Evolutionary conservation across 257 asterid species (phyloP).

Genomic region (Datura wrightii): DNA sequence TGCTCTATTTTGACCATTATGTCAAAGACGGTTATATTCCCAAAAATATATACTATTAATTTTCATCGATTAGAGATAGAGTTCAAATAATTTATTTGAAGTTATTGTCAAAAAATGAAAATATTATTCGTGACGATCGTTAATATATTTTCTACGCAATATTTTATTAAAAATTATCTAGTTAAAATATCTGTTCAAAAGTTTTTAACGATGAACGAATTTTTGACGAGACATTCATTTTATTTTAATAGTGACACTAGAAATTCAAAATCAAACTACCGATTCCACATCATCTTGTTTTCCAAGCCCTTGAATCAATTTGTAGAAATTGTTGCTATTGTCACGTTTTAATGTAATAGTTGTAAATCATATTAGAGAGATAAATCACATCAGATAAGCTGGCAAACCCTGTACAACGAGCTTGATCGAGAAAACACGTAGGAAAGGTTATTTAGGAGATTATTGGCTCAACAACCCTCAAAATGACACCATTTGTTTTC

Average conservation of each 20-base stretch:
- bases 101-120: neutral
- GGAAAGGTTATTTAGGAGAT: neutral
- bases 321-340: neutral
- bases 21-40: neutral
- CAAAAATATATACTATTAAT: neutral
- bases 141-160: neutral
- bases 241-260: neutral
- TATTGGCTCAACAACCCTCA: neutral
- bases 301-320: neutral
- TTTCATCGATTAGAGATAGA: neutral
- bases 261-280: too few relatives aligned
- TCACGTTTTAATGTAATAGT: accelerated
- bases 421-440: neutral
- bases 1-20: neutral
- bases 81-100: neutral
- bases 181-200: neutral
- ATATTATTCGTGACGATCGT: neutral
- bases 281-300: neutral
- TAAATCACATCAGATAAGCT: neutral
- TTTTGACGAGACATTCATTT: neutral
- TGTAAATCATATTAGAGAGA: neutral
- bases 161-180: neutral
- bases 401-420: accelerated
- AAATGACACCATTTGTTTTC: neutral
- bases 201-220: too few relatives aligned